These are phyloP conservation scores for Curvularia sp. DNA, from an alignment of 2,329 filamentous ascomycete genomes.

Conservation along the genomic window DNA sequence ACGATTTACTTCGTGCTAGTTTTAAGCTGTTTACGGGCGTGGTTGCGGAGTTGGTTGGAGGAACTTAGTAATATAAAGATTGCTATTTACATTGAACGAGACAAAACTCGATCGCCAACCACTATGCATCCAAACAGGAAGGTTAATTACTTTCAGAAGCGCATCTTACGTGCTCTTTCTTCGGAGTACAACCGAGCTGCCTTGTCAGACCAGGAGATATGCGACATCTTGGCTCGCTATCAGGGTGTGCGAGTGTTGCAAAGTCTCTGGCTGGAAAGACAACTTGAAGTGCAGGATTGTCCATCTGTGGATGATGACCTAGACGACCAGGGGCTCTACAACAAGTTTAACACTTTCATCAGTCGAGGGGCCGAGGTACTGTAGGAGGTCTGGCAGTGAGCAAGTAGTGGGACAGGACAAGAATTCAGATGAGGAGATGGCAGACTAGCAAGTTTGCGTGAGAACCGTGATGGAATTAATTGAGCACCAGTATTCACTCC, in stretches of 20 bases:
- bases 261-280: constrained; percentile 29
- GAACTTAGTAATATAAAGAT: not conserved
- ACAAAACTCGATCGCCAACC: constrained; percentile 8
- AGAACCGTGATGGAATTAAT: not conserved
- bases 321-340: constrained; percentile 10
- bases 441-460: not conserved
- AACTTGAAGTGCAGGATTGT: constrained; percentile 24
- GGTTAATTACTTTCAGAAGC: constrained; percentile 14
- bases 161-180: not conserved
- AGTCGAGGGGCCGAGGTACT: constrained; percentile 11
- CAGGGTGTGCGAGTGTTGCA: constrained; percentile 34
- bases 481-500: not conserved
- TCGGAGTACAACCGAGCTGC: constrained; percentile 7
- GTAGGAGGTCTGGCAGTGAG: constrained; percentile 41
- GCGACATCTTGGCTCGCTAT: constrained; percentile 35
- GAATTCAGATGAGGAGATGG: constrained; percentile 33
- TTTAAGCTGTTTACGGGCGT: too few species aligned
- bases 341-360: constrained; percentile 10
- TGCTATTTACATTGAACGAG: constrained; percentile 15
- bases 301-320: constrained; percentile 17
- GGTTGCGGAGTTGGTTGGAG: too few species aligned
- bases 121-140: constrained; percentile 1
- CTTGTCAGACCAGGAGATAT: constrained; percentile 23
- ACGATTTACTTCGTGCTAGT: too few species aligned
- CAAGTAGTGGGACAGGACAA: constrained; percentile 34